Percentiles rank a stretch among this genome's conserved stretches.
phyloP scores from a whole-genome alignment of 2,329 filamentous ascomycete genomes.

The Pseudogymnoascus sp. region DNA sequence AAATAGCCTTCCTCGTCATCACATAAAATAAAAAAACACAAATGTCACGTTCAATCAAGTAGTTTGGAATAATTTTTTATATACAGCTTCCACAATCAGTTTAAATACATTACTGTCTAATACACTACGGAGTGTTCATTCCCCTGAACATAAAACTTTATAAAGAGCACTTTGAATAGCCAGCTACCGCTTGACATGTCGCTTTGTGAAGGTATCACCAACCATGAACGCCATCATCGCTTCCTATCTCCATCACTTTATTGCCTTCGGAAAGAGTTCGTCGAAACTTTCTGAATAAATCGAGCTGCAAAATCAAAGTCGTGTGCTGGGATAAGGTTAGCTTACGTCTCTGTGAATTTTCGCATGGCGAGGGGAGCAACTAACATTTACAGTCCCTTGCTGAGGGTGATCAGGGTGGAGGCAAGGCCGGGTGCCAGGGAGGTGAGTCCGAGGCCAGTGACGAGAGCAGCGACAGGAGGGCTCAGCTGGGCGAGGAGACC shows the following conservation, averaged over 20 bases:
- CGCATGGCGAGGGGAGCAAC: neutral
- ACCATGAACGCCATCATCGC: constrained; percentile 3
- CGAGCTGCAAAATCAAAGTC: neutral
- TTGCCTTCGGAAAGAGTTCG: neutral
- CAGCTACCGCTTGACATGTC: neutral
- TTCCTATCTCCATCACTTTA: neutral
- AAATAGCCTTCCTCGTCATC: neutral
- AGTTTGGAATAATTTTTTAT: neutral
- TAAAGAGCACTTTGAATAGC: neutral
- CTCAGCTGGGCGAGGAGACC: neutral
- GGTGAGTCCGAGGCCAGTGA: neutral
- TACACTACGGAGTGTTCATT: neutral
- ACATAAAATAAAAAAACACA: neutral
- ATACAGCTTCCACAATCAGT: neutral
- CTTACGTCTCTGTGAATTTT: too few relatives aligned
- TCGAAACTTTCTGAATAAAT: neutral
- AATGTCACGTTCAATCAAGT: neutral
- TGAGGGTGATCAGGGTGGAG: neutral
- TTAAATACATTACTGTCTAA: constrained; percentile 3
- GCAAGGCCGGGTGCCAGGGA: neutral
- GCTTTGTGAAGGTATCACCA: constrained; percentile 6
- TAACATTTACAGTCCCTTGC: neutral
- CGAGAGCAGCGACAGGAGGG: neutral
- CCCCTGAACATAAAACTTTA: neutral
- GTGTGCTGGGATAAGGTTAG: neutral